Conservation (phyloP, 1,139 yeast species). For the Yamadazyma friedrichii region DNA sequence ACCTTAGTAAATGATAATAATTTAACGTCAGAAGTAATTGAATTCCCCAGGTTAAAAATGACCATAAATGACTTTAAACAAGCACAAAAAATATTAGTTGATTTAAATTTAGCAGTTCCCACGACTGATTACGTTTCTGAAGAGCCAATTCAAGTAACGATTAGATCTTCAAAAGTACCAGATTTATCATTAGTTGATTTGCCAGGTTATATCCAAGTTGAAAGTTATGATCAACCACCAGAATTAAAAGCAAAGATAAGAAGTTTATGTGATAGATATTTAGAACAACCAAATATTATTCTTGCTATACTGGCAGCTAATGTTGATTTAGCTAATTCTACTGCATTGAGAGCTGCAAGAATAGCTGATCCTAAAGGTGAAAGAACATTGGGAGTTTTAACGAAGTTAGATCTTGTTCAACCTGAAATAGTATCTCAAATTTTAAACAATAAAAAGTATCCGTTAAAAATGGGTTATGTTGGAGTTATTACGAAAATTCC, state of each 20-base stretch:
- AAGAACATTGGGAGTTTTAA: slow-evolving; percentile 92
- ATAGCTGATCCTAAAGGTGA: slow-evolving; percentile 92
- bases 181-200: slow-evolving; percentile 91
- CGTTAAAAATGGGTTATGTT: slow-evolving; percentile 93
- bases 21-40: slow-evolving; percentile 83
- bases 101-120: slow-evolving; percentile 91
- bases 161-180: slow-evolving; percentile 89
- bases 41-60: slow-evolving; percentile 86
- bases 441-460: slow-evolving; percentile 77
- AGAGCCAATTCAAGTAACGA: slow-evolving; percentile 89
- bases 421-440: slow-evolving; percentile 70
- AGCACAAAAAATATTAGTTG: slow-evolving; percentile 81
- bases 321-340: slow-evolving; percentile 94
- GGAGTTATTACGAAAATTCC: slow-evolving; percentile 92
- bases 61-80: slow-evolving; percentile 84
- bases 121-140: slow-evolving; percentile 79
- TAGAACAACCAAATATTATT: slow-evolving; percentile 89
- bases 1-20: slow-evolving; percentile 86
- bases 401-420: slow-evolving; percentile 87
- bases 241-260: slow-evolving; percentile 79
- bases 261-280: slow-evolving; percentile 76
- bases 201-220: slow-evolving; percentile 97
- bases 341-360: slow-evolving; percentile 91
- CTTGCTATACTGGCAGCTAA: slow-evolving; percentile 97
- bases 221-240: slow-evolving; percentile 93